Conservation (phyloP, 176 grass and related monocot species). For the Stipa capillata region DNA sequence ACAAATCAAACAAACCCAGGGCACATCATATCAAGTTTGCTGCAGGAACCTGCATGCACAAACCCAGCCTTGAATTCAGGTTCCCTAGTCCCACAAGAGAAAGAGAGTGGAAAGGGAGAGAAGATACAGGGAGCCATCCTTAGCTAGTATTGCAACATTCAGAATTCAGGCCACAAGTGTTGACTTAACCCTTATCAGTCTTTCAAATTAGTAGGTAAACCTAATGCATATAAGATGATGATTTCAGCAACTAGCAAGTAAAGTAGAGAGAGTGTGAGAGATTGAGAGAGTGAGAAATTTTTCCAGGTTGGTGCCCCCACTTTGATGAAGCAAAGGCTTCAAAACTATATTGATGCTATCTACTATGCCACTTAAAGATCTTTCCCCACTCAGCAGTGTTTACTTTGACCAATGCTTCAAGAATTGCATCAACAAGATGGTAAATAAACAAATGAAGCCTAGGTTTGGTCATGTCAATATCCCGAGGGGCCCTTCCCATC, state of each 20-base stretch:
- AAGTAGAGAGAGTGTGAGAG: background rate
- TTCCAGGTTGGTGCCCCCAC: slow-evolving; percentile 16
- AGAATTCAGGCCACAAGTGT: slow-evolving; percentile 16
- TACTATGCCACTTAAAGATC: slow-evolving; percentile 31
- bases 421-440: background rate
- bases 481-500: slow-evolving; percentile 1
- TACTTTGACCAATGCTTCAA: slow-evolving; percentile 48
- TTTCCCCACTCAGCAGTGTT: slow-evolving; percentile 16
- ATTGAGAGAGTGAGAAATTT: too few relatives aligned
- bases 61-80: slow-evolving; percentile 49
- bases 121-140: background rate
- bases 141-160: slow-evolving; percentile 2
- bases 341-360: slow-evolving; percentile 25
- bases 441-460: slow-evolving; percentile 7
- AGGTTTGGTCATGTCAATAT: slow-evolving; percentile 61
- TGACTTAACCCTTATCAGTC: slow-evolving; percentile 9
- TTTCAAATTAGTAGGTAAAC: slow-evolving; percentile 15
- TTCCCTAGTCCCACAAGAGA: slow-evolving; percentile 12
- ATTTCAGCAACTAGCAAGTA: slow-evolving; percentile 8
- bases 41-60: slow-evolving; percentile 18
- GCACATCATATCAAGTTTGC: slow-evolving; percentile 38
- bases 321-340: slow-evolving; percentile 15
- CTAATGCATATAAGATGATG: slow-evolving; percentile 8
- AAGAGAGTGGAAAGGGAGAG: background rate
- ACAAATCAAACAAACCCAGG: slow-evolving; percentile 30